Evolutionary conservation across 108 stramenopile genomes (phyloP).

Genomic region (Cylindrotheca fusiformis): DNA sequence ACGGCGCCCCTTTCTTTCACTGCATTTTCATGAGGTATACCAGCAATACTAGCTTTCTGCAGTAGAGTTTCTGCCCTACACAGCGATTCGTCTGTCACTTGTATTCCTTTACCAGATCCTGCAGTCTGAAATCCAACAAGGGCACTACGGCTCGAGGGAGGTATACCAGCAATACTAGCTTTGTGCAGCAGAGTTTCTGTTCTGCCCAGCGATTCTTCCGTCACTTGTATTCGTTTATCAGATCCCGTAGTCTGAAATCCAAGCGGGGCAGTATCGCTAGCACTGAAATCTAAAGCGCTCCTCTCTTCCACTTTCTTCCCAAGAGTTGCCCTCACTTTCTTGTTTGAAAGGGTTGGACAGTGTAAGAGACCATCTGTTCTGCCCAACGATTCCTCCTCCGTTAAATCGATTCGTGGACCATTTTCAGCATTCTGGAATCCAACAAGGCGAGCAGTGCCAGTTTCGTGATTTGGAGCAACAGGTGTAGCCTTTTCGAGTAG

Average conservation of each 20-base stretch:
- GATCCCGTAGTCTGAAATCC: slow-evolving; percentile 26
- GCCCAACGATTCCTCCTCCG: too few relatives aligned
- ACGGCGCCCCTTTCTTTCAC: neutral
- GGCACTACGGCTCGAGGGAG: neutral
- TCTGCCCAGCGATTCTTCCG: slow-evolving; percentile 27
- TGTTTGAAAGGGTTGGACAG: too few relatives aligned
- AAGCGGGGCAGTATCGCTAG: neutral
- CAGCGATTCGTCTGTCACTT: slow-evolving; percentile 32
- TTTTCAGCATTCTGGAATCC: slow-evolving; percentile 28
- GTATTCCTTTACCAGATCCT: slow-evolving; percentile 25
- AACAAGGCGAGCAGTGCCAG: too few relatives aligned
- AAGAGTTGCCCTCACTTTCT: too few relatives aligned
- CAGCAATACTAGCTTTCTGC: neutral
- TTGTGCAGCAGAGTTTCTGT: neutral
- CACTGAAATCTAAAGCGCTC: neutral
- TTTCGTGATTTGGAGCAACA: too few relatives aligned
- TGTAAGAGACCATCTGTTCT: slow-evolving; percentile 13
- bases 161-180: neutral
- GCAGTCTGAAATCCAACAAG: slow-evolving; percentile 37
- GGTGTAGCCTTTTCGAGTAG: neutral
- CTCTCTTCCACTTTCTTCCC: neutral
- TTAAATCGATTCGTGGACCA: slow-evolving; percentile 14
- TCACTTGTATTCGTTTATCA: slow-evolving; percentile 17
- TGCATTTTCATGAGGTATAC: too few relatives aligned
- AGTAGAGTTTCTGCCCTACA: slow-evolving; percentile 21